phyloP scores from a whole-genome alignment of 2,329 filamentous ascomycete species.

The Ophiostoma ips region DNA sequence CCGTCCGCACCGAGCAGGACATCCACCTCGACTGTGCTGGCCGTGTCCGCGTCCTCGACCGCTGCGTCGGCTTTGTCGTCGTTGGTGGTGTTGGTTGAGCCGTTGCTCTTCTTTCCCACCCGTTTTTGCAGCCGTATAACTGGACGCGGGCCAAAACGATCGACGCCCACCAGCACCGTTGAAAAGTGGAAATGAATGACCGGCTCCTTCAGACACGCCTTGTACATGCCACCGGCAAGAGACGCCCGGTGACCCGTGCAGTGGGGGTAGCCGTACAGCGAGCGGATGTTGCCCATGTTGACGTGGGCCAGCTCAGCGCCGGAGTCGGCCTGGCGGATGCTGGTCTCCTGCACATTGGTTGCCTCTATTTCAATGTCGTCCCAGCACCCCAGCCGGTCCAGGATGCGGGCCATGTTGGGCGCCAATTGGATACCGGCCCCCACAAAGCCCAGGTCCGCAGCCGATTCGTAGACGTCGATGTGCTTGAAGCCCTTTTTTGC shows the following conservation, averaged over 20 bases:
- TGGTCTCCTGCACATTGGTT: slow-evolving; percentile 56
- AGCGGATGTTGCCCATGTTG: slow-evolving; percentile 49
- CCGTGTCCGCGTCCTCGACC: slow-evolving; percentile 23
- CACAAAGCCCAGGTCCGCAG: slow-evolving; percentile 62
- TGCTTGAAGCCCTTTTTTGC: slow-evolving; percentile 63
- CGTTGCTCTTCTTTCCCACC: not conserved
- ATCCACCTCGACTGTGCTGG: slow-evolving; percentile 38
- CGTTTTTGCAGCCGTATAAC: slow-evolving; percentile 31
- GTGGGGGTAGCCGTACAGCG: slow-evolving; percentile 60
- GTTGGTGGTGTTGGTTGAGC: not conserved
- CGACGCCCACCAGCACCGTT: slow-evolving; percentile 39
- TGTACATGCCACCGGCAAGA: slow-evolving; percentile 53
- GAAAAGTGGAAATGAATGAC: slow-evolving; percentile 57
- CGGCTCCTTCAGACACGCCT: slow-evolving; percentile 50
- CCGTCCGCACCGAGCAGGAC: slow-evolving; percentile 41
- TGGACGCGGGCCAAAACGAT: slow-evolving; percentile 44
- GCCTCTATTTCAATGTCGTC: slow-evolving; percentile 54
- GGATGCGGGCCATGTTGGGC: slow-evolving; percentile 66
- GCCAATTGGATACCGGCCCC: slow-evolving; percentile 76
- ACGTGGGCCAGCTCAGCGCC: slow-evolving; percentile 59
- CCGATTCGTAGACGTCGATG: slow-evolving; percentile 61
- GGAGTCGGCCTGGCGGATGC: slow-evolving; percentile 57
- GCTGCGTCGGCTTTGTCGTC: not conserved
- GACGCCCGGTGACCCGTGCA: slow-evolving; percentile 68
- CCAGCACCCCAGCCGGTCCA: slow-evolving; percentile 63